Conservation (phyloP, 1,284 basidiomycete species). For the Apiotrichum laibachii region DNA sequence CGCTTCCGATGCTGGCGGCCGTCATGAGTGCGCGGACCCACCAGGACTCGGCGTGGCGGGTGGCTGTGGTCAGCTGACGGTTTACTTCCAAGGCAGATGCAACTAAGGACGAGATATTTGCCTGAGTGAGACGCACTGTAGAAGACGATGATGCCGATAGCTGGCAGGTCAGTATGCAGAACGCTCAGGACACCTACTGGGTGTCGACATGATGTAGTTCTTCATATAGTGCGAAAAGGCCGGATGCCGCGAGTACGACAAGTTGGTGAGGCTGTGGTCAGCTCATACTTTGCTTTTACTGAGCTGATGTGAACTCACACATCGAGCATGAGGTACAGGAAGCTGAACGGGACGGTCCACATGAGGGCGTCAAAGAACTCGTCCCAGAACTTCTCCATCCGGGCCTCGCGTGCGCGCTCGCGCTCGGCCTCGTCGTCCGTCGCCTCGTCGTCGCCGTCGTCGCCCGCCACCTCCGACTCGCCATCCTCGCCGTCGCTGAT, state of each 20-base stretch:
- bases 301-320: no score
- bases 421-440: constrained; percentile 8
- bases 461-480: constrained; percentile 2
- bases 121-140: constrained; percentile 30
- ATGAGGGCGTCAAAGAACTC: constrained; percentile 49
- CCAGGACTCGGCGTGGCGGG: constrained; percentile 30
- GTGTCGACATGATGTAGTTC: constrained; percentile 18
- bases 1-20: constrained; percentile 33
- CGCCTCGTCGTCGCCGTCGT: constrained; percentile 8
- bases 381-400: constrained; percentile 34
- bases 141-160: constrained; percentile 40
- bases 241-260: constrained; percentile 18
- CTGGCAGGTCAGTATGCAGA: constrained; percentile 19
- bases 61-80: constrained; percentile 23
- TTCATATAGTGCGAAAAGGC: constrained; percentile 9
- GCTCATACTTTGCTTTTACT: no score
- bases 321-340: constrained; percentile 47
- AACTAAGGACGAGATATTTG: no score
- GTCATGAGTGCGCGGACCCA: constrained; percentile 32
- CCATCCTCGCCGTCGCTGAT: constrained; percentile 4
- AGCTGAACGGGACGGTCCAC: constrained; percentile 45
- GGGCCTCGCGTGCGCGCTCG: no score
- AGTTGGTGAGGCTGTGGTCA: constrained; percentile 19
- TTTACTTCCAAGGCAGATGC: no score
- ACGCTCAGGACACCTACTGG: constrained; percentile 3